phyloP scores from a whole-genome alignment of 768 basidiomycete species.

The Dentipellis sp. region DNA sequence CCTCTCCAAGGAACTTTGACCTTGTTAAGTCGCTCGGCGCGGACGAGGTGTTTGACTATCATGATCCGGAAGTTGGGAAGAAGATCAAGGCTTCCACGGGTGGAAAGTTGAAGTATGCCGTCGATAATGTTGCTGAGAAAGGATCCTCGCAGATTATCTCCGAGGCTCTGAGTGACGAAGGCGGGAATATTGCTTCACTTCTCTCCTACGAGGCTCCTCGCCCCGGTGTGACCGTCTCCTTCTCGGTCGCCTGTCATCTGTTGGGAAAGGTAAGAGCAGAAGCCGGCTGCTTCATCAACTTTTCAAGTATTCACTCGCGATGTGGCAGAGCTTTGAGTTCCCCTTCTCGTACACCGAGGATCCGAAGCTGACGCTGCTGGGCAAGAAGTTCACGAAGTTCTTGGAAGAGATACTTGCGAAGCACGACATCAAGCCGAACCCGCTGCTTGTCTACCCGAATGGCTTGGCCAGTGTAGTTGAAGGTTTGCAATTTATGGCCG shows the following conservation, averaged over 20 bases:
- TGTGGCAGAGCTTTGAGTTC: not conserved
- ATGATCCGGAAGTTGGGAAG: conserved; percentile 14
- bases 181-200: not conserved
- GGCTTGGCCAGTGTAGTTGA: conserved; percentile 9
- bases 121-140: conserved; percentile 9
- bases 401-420: not conserved
- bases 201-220: not conserved
- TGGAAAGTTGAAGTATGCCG: conserved; percentile 6
- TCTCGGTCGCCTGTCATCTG: not conserved
- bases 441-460: conserved; percentile 1
- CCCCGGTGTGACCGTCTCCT: not conserved
- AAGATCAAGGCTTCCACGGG: conserved; percentile 24
- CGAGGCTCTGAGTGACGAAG: conserved; percentile 6
- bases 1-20: conserved; percentile 26
- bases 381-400: conserved; percentile 9
- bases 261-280: not conserved
- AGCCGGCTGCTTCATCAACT: conserved; percentile 3
- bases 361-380: not conserved
- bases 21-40: conserved; percentile 7
- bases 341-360: not conserved
- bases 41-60: no score
- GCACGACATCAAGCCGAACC: conserved; percentile 2
- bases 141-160: not conserved
- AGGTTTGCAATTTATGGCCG: conserved; percentile 10
- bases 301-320: not conserved